Evolutionary conservation across 1,284 basidiomycete species (phyloP).

Genomic region (Cryptococcus deneoformans): DNA sequence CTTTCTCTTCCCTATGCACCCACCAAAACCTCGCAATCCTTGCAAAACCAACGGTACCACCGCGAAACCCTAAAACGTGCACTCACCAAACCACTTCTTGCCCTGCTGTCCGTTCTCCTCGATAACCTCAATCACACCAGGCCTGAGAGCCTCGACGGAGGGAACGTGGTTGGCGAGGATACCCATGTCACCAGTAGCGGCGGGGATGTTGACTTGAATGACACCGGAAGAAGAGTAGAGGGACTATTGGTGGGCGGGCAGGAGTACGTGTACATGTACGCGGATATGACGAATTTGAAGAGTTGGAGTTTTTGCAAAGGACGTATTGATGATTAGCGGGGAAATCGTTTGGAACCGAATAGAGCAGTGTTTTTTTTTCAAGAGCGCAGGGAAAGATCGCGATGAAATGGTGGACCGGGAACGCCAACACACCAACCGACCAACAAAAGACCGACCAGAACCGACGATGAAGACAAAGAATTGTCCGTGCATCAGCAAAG

Average conservation of each 20-base stretch:
- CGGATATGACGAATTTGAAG: not conserved
- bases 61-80: no score
- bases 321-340: not conserved
- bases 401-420: no score
- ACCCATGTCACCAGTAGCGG: constrained; percentile 97
- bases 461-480: no score
- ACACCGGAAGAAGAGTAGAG: constrained; percentile 85
- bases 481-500: not conserved
- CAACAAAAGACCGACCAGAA: no score
- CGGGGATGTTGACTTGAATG: constrained; percentile 88
- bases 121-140: constrained; percentile 90
- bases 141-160: constrained; percentile 85
- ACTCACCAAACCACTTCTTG: constrained; percentile 94
- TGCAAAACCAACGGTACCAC: not conserved
- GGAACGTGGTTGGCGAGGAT: constrained; percentile 96
- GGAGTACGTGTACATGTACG: not conserved
- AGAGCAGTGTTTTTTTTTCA: not conserved
- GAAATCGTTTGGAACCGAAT: not conserved
- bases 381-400: no score
- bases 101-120: constrained; percentile 65
- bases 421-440: no score
- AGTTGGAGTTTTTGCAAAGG: not conserved
- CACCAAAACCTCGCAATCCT: not conserved
- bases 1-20: not conserved
- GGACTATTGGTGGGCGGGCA: constrained; percentile 55